Conservation (phyloP, 148 eudicot species). For the Simmondsia chinensis region DNA sequence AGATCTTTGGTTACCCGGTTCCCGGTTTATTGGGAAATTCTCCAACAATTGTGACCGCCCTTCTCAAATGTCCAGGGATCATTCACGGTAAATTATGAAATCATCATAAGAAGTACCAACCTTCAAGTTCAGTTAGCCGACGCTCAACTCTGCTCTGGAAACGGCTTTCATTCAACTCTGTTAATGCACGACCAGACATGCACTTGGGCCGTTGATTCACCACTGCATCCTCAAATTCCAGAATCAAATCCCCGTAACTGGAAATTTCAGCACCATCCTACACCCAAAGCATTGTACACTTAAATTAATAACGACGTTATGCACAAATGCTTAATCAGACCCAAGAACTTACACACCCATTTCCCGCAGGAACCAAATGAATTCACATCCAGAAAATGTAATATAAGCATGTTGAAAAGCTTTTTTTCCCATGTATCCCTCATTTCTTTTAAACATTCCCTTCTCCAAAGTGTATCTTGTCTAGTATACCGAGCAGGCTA, state of each 20-base stretch:
- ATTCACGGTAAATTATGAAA: not conserved
- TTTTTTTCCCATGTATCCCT: too few relatives aligned
- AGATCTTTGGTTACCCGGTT: too few relatives aligned
- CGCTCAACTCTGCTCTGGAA: slow-evolving; percentile 52
- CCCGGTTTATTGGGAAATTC: too few relatives aligned
- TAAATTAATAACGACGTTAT: too few relatives aligned
- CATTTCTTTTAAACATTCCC: too few relatives aligned
- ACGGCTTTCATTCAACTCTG: slow-evolving; percentile 52
- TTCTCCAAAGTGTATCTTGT: too few relatives aligned
- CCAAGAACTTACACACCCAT: too few relatives aligned
- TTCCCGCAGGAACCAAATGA: too few relatives aligned
- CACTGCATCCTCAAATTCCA: slow-evolving; percentile 84
- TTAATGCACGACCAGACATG: slow-evolving; percentile 44
- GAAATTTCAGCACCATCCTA: slow-evolving; percentile 42
- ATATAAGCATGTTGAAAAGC: too few relatives aligned
- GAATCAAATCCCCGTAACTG: slow-evolving; percentile 57
- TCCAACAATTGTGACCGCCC: not conserved
- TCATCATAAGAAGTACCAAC: slow-evolving; percentile 20
- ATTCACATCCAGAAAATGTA: too few relatives aligned
- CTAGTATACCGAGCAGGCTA: too few relatives aligned
- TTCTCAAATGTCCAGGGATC: not conserved
- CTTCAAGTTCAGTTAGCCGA: slow-evolving; percentile 83
- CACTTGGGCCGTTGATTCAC: slow-evolving; percentile 57
- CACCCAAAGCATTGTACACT: not conserved
- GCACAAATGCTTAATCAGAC: too few relatives aligned